Conservation (phyloP, 2,329 filamentous ascomycete species). For the Pseudocercospora crystallina region DNA sequence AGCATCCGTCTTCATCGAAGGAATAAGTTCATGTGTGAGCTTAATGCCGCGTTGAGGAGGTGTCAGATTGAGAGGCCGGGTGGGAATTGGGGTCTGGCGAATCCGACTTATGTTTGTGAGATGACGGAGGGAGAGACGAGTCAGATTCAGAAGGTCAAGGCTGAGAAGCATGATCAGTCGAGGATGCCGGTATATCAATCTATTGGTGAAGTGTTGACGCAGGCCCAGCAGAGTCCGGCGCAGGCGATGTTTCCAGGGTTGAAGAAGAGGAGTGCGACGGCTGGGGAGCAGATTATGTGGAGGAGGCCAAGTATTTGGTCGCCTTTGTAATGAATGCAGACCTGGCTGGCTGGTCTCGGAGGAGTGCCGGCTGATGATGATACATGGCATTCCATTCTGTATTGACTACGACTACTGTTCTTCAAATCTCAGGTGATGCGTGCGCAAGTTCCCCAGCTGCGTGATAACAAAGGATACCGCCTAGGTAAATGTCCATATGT, state of each 20-base stretch:
- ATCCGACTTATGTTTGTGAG: constrained; percentile 67
- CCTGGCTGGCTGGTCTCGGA: too few species aligned
- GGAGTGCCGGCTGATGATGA: too few species aligned
- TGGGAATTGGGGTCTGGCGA: constrained; percentile 61
- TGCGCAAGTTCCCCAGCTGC: too few species aligned
- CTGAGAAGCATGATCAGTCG: background rate
- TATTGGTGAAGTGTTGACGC: constrained; percentile 42
- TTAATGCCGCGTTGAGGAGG: constrained; percentile 77
- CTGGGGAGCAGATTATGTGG: background rate
- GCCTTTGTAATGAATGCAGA: too few species aligned
- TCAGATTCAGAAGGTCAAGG: background rate
- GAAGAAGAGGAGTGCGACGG: constrained; percentile 12
- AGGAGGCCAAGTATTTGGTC: background rate
- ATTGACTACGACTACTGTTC: too few species aligned
- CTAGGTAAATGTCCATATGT: too few species aligned
- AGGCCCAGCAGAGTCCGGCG: constrained; percentile 44
- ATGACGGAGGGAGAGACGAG: constrained; percentile 4
- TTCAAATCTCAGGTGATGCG: too few species aligned
- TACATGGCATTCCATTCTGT: too few species aligned
- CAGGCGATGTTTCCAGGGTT: constrained; percentile 18
- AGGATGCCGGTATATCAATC: background rate
- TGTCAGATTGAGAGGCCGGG: constrained; percentile 79
- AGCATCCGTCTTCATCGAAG: constrained; percentile 74
- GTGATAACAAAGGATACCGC: too few species aligned
- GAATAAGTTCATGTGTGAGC: constrained; percentile 92